phyloP scores from a whole-genome alignment of 805 yeast species.

The Saturnispora zaruensis region DNA sequence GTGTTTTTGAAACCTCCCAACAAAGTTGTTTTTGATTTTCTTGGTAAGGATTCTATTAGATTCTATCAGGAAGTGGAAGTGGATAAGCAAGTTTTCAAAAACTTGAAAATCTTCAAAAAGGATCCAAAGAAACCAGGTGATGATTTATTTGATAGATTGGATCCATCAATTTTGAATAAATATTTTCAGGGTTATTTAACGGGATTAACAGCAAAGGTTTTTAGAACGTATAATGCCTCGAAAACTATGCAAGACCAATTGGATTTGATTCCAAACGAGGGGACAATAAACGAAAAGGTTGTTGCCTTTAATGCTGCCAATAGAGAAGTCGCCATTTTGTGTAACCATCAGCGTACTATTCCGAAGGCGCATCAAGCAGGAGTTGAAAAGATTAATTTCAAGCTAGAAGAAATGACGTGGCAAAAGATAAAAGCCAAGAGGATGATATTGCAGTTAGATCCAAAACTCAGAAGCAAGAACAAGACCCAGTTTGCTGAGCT shows the following conservation, averaged over 20 bases:
- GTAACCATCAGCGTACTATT: constrained; percentile 95
- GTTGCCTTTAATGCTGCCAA: constrained; percentile 90
- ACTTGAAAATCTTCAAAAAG: constrained; percentile 77
- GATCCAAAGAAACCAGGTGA: constrained; percentile 88
- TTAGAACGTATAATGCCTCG: constrained; percentile 95
- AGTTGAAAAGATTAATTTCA: constrained; percentile 70
- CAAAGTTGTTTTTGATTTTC: constrained; percentile 79
- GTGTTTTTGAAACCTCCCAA: constrained; percentile 78
- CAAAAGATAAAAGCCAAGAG: constrained; percentile 65
- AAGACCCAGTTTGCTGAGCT: constrained; percentile 58
- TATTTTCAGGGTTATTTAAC: constrained; percentile 85
- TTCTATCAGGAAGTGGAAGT: constrained; percentile 90
- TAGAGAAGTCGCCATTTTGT: constrained; percentile 87
- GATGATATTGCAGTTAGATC: constrained; percentile 62
- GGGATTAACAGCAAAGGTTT: constrained; percentile 92
- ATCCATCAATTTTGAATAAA: constrained; percentile 73
- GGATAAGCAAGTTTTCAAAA: constrained; percentile 84
- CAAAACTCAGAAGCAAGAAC: constrained; percentile 38
- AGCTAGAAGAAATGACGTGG: constrained; percentile 76
- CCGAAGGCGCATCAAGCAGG: constrained; percentile 76
- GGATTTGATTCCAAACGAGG: constrained; percentile 76
- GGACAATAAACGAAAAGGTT: constrained; percentile 80
- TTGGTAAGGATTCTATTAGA: constrained; percentile 93
- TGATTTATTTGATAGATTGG: constrained; percentile 83
- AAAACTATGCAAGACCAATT: constrained; percentile 94